A percentile compares a stretch with the other conserved stretches of the same genome.
Evolutionary conservation across 768 basidiomycete genomes (phyloP).

Genomic region (Suillus fuscotomentosus): DNA sequence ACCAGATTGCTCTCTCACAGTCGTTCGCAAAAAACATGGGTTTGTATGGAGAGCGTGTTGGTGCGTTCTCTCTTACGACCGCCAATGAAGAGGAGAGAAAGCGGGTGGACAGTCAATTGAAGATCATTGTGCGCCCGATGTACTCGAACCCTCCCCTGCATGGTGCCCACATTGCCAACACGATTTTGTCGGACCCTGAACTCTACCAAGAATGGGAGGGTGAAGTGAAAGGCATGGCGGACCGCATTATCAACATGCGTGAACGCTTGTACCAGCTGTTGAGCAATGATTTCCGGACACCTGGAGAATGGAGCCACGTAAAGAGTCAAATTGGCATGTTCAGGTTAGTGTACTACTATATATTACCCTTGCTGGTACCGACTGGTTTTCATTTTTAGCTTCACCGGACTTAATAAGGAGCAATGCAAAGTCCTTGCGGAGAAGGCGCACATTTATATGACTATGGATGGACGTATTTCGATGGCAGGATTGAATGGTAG

Average conservation of each 20-base stretch:
- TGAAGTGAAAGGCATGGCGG: conserved; percentile 95
- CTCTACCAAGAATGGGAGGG: conserved; percentile 86
- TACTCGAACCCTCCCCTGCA: conserved; percentile 97
- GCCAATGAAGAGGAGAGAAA: conserved; percentile 72
- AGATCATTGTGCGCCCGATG: conserved; percentile 93
- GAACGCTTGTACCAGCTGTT: conserved; percentile 78
- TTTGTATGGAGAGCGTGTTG: conserved; percentile 96
- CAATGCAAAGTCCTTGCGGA: conserved; percentile 84
- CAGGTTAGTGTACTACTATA: conserved; percentile 51
- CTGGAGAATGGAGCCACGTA: conserved; percentile 94
- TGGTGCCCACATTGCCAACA: conserved; percentile 82
- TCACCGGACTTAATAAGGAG: conserved; percentile 77
- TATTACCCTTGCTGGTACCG: conserved; percentile 4
- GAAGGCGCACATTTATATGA: conserved; percentile 92
- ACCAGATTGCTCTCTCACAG: conserved; percentile 88
- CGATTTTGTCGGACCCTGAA: conserved; percentile 72
- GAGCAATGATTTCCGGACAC: conserved; percentile 79
- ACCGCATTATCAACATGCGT: conserved; percentile 92
- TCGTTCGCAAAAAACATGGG: conserved; percentile 99
- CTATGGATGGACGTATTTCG: conserved; percentile 88
- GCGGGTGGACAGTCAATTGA: conserved; percentile 90
- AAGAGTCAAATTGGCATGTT: conserved; percentile 98
- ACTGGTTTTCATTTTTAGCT: conserved; percentile 42
- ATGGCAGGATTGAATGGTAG: conserved; percentile 86
- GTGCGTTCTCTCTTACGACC: conserved; percentile 87